Evolutionary conservation across 2,329 filamentous ascomycete genomes (phyloP).

Genomic region (Fusarium equiseti): DNA sequence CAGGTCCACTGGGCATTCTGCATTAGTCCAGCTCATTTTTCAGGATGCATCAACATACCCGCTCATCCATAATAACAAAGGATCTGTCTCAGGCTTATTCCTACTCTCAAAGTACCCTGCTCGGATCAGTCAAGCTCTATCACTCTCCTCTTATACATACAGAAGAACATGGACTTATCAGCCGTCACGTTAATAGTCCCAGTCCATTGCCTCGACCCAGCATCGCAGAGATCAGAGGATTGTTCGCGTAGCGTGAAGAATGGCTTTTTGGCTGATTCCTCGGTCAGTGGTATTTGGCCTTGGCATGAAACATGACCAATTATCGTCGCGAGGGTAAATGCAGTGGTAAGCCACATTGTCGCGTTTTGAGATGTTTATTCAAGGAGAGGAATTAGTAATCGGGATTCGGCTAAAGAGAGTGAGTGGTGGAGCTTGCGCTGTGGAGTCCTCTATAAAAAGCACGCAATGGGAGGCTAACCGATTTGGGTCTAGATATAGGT

Average conservation of each 20-base stretch:
- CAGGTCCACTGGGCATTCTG: not conserved
- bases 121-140: fast-evolving
- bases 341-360: conserved; percentile 6
- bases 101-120: conserved; percentile 38
- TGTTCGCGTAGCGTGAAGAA: conserved; percentile 21
- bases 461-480: not conserved
- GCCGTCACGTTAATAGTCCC: conserved; percentile 27
- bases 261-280: fast-evolving
- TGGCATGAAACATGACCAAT: not conserved
- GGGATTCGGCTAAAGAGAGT: not conserved
- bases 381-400: not conserved
- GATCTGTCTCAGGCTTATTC: conserved; percentile 22
- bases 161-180: conserved; percentile 38
- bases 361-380: not conserved
- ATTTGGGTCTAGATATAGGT: fast-evolving
- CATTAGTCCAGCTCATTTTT: not conserved
- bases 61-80: conserved; percentile 38
- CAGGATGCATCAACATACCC: conserved; percentile 13
- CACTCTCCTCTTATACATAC: not conserved
- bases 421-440: not conserved
- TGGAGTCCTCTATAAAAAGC: not conserved
- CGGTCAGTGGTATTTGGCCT: conserved; percentile 10
- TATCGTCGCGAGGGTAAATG: not conserved
- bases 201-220: conserved; percentile 26
- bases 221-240: conserved; percentile 22